phyloP scores from a whole-genome alignment of 176 grass and related monocot genomes.

The Aegilops sharonensis region DNA sequence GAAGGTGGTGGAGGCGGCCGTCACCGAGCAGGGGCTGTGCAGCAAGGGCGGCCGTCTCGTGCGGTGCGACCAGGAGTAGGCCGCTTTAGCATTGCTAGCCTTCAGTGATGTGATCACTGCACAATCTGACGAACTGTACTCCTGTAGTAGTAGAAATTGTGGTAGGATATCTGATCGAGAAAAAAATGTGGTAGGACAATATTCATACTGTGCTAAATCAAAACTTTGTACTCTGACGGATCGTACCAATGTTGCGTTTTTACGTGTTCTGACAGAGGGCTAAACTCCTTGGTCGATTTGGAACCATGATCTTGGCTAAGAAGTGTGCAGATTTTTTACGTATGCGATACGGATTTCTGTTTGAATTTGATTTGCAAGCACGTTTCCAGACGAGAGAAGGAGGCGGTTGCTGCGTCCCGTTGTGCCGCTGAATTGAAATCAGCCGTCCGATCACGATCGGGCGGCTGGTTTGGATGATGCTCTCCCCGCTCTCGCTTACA shows the following conservation, averaged over 20 bases:
- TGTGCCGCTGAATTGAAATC: not conserved
- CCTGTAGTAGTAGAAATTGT: no score
- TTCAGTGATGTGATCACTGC: no score
- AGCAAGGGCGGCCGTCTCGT: slow-evolving; percentile 59
- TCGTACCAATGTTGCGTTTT: not conserved
- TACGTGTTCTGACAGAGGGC: not conserved
- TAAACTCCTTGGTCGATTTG: not conserved
- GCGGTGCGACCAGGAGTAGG: slow-evolving; percentile 40
- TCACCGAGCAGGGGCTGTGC: slow-evolving; percentile 71
- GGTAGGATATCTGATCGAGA: no score
- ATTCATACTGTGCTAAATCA: not conserved
- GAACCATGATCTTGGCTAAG: not conserved
- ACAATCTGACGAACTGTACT: no score
- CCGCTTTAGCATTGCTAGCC: not conserved
- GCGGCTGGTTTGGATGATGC: not conserved
- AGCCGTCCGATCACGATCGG: not conserved
- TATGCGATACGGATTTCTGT: not conserved
- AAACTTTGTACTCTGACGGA: not conserved
- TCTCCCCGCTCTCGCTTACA: not conserved
- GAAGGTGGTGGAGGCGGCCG: slow-evolving; percentile 49
- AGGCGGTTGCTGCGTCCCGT: slow-evolving; percentile 16
- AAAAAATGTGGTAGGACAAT: not conserved
- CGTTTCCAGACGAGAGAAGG: not conserved
- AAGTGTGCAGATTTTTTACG: not conserved
- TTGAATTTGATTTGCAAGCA: not conserved